Evolutionary conservation across 441 rosid genomes (phyloP).

Genomic region (Pelargonium australe): DNA sequence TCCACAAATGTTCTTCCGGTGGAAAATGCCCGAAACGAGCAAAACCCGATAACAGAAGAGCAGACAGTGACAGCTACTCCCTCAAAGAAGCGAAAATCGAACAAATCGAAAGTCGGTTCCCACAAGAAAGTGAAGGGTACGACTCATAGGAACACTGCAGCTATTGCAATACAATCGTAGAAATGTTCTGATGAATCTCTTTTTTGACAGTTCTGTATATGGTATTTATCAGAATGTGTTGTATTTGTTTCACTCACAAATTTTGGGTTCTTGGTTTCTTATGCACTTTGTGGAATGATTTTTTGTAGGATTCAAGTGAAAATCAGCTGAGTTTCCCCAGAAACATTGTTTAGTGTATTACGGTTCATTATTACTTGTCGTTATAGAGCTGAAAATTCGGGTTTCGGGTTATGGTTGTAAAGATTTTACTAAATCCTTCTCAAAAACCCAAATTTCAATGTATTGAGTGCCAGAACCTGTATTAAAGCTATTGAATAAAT

Average conservation of each 20-base stretch:
- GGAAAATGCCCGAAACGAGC: too few relatives aligned
- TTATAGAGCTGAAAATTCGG: too few relatives aligned
- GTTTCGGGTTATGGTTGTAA: too few relatives aligned
- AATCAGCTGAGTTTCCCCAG: too few relatives aligned
- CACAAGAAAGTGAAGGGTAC: conserved; percentile 51
- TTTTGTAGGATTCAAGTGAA: too few relatives aligned
- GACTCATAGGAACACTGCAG: conserved; percentile 17
- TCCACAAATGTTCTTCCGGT: too few relatives aligned
- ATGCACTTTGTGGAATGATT: background rate
- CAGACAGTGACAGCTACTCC: conserved; percentile 24
- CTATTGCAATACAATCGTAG: conserved; percentile 26
- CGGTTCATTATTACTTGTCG: too few relatives aligned
- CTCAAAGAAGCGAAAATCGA: conserved; percentile 57
- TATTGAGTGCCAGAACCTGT: too few relatives aligned
- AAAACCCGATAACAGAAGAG: background rate
- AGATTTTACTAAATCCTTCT: too few relatives aligned
- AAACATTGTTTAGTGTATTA: too few relatives aligned
- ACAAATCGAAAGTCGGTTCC: conserved; percentile 40
- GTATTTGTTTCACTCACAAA: background rate
- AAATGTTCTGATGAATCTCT: background rate
- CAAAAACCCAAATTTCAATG: too few relatives aligned
- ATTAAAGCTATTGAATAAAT: too few relatives aligned
- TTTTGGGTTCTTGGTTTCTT: background rate
- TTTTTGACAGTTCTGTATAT: conserved; percentile 1
- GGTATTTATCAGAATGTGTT: background rate